A percentile compares a stretch with the other conserved stretches of the same genome.
These are phyloP conservation scores for Letharia lupina DNA, from an alignment of 495 filamentous ascomycete genomes.

Conservation along the genomic window DNA sequence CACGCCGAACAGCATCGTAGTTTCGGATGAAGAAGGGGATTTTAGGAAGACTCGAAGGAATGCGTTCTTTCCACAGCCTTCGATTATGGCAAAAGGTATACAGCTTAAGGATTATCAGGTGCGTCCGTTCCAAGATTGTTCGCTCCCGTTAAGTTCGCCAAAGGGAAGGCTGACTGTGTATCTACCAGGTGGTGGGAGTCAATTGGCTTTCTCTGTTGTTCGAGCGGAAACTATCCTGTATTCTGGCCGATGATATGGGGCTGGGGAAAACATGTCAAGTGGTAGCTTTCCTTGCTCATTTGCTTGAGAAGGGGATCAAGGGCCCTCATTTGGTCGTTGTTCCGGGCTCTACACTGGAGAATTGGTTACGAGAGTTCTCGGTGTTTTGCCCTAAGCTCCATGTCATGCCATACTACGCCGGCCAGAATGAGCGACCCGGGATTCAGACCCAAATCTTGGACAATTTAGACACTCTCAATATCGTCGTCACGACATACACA, in stretches of 20 bases:
- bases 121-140: not conserved
- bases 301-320: constrained; percentile 55
- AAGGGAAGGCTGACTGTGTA: not conserved
- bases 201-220: constrained; percentile 88
- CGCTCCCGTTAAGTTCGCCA: not conserved
- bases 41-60: constrained; percentile 35
- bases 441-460: constrained; percentile 60
- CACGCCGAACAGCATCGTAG: constrained; percentile 50
- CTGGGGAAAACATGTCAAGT: constrained; percentile 96
- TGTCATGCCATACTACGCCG: constrained; percentile 71
- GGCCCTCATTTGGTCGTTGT: constrained; percentile 87
- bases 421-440: constrained; percentile 50
- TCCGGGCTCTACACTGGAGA: constrained; percentile 85
- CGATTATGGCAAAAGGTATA: constrained; percentile 60
- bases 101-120: constrained; percentile 79
- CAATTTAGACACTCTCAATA: constrained; percentile 59
- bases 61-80: constrained; percentile 59
- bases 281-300: constrained; percentile 79
- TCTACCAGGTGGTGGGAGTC: constrained; percentile 60
- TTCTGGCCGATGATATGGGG: constrained; percentile 96
- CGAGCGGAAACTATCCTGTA: constrained; percentile 67
- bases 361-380: constrained; percentile 87
- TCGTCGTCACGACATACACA: constrained; percentile 86
- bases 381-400: constrained; percentile 70
- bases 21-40: constrained; percentile 44